These are phyloP conservation scores for Claviceps sp. DNA, from an alignment of 2,329 filamentous ascomycete genomes.

Conservation along the genomic window DNA sequence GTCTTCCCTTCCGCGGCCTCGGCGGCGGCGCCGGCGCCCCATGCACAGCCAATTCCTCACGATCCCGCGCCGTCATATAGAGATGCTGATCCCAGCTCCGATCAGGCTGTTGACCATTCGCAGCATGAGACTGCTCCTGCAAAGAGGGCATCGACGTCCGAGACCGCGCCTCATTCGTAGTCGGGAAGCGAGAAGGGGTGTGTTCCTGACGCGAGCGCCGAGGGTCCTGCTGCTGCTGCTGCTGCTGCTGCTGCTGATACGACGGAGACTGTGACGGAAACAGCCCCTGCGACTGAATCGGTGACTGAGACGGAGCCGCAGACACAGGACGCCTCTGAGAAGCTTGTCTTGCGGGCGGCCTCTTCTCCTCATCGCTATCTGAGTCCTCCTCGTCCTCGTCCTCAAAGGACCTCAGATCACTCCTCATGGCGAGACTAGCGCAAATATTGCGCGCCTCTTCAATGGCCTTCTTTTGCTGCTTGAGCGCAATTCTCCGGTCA, in stretches of 20 bases:
- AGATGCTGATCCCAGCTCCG: constrained; percentile 5
- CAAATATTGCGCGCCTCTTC: constrained; percentile 37
- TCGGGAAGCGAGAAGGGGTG: neutral
- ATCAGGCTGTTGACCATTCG: constrained; percentile 11
- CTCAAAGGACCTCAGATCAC: constrained; percentile 29
- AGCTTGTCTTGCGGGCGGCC: constrained; percentile 2
- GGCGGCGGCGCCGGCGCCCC: constrained; percentile 23
- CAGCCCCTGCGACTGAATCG: neutral
- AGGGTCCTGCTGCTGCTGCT: neutral
- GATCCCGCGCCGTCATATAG: constrained; percentile 12
- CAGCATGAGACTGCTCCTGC: constrained; percentile 10
- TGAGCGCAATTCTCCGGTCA: constrained; percentile 33
- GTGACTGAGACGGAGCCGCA: neutral
- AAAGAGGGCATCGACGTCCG: constrained; percentile 10
- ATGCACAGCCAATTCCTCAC: constrained; percentile 15
- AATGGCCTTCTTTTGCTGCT: constrained; percentile 34
- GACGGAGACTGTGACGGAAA: no score
- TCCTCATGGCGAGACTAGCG: constrained; percentile 37
- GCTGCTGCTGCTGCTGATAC: constrained; percentile 9
- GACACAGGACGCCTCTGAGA: constrained; percentile 3
- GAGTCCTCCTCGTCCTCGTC: constrained; percentile 22
- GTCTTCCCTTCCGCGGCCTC: constrained; percentile 24
- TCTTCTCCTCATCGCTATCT: constrained; percentile 18
- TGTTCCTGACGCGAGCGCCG: constrained; percentile 5
- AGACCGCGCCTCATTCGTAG: constrained; percentile 4